Conservation (phyloP, 345 rosid species). For the Xanthoceras sorbifolium region DNA sequence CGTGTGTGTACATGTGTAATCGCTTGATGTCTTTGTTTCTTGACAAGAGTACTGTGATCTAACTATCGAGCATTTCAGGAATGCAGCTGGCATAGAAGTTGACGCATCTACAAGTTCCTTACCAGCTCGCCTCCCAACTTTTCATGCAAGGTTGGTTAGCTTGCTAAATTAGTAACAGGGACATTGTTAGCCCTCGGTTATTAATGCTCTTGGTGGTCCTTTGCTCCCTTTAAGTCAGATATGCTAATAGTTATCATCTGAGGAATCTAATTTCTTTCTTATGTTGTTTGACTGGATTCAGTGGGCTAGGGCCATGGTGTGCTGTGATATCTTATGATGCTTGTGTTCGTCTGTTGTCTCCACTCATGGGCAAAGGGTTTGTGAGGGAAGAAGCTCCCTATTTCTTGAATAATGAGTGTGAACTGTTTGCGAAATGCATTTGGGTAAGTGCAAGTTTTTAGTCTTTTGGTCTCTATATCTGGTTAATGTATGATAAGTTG, state of each 20-base stretch:
- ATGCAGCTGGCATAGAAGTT: constrained; percentile 37
- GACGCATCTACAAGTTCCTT: constrained; percentile 40
- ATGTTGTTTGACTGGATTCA: constrained; percentile 31
- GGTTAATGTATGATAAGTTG: constrained; percentile 9
- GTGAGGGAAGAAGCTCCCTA: constrained; percentile 68
- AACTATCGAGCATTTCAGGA: constrained; percentile 37
- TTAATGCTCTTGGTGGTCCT: background rate
- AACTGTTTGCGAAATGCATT: constrained; percentile 71
- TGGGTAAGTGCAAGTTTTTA: constrained; percentile 44
- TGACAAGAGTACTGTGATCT: background rate
- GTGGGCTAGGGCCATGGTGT: constrained; percentile 96
- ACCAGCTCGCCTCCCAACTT: constrained; percentile 69
- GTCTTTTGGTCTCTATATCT: constrained; percentile 7
- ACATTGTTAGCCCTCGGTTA: background rate
- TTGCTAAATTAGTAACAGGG: background rate
- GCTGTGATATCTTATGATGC: constrained; percentile 90
- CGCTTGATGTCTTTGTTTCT: constrained; percentile 8
- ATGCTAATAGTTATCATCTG: background rate
- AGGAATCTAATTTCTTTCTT: background rate
- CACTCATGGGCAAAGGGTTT: constrained; percentile 80
- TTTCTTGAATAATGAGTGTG: constrained; percentile 85
- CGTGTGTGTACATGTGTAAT: background rate
- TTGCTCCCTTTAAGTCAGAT: background rate
- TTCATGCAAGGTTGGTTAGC: constrained; percentile 81
- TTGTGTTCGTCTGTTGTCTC: constrained; percentile 85